Percentiles rank a stretch among this genome's conserved stretches.
Conservation (phyloP, 1,284 basidiomycete genomes). For the Irpex lacteus region DNA sequence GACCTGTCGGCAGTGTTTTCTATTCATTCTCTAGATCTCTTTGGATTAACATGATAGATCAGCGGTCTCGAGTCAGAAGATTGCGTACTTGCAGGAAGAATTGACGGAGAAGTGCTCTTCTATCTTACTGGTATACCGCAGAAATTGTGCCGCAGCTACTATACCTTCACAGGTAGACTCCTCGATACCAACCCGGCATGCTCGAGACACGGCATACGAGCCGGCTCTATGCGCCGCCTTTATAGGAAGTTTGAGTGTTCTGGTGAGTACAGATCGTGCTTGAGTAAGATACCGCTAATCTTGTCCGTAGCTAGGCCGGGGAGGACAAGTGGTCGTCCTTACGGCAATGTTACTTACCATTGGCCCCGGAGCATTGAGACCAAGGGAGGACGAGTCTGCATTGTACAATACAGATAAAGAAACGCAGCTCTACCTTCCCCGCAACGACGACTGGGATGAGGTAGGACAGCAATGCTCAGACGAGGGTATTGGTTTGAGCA, state of each 20-base stretch:
- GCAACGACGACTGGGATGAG: slow-evolving; percentile 76
- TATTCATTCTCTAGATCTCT: no score
- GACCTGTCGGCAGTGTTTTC: no score
- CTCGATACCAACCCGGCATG: slow-evolving; percentile 61
- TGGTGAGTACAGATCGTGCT: slow-evolving; percentile 46
- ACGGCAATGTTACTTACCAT: slow-evolving; percentile 75
- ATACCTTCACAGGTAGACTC: slow-evolving; percentile 75
- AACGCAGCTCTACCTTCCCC: slow-evolving; percentile 73
- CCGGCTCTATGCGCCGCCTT: slow-evolving; percentile 83
- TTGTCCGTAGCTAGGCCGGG: slow-evolving; percentile 60
- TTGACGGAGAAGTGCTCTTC: slow-evolving; percentile 85
- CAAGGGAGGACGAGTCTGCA: slow-evolving; percentile 63
- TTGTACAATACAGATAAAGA: slow-evolving; percentile 93
- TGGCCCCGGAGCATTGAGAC: slow-evolving; percentile 70
- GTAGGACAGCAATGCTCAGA: slow-evolving; percentile 88
- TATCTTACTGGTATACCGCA: slow-evolving; percentile 85
- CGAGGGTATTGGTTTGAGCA: slow-evolving; percentile 87
- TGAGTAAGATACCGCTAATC: background rate
- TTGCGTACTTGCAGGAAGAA: slow-evolving; percentile 79
- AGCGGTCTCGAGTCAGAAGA: slow-evolving; percentile 43
- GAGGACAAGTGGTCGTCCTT: slow-evolving; percentile 88
- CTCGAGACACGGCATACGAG: slow-evolving; percentile 50
- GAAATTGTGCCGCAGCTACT: slow-evolving; percentile 86
- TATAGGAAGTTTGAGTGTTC: slow-evolving; percentile 67
- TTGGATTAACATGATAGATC: no score